Evolutionary conservation across 1,139 yeast species (phyloP).

Genomic region (Scheffersomyces stambukii): DNA sequence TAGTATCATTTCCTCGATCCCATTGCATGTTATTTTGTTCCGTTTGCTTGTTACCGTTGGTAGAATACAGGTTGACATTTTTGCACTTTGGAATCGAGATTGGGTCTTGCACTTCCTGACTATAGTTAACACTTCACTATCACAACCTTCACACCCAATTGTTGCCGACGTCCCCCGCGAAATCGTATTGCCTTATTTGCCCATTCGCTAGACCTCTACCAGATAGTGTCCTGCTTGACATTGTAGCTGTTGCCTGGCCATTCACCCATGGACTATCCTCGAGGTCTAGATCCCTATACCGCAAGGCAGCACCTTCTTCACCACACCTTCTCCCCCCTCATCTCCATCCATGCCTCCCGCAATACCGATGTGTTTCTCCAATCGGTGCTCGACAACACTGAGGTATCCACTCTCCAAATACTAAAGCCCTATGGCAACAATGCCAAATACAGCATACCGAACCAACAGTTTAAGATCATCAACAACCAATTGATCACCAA

Average conservation of each 20-base stretch:
- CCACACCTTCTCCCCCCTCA: conserved; percentile 54
- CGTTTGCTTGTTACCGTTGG: no score
- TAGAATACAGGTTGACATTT: no score
- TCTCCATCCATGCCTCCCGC: conserved; percentile 51
- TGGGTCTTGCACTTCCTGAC: no score
- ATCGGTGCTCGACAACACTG: conserved; percentile 23
- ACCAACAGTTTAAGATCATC: conserved; percentile 35
- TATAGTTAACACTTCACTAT: no score
- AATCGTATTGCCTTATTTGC: no score
- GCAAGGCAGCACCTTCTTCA: conserved; percentile 43
- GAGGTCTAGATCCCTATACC: conserved; percentile 38
- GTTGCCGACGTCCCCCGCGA: no score
- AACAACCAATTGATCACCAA: conserved; percentile 42
- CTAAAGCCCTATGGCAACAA: conserved; percentile 45
- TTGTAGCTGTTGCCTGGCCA: conserved; percentile 2
- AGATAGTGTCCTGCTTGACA: conserved; percentile 4
- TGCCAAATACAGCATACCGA: conserved; percentile 36
- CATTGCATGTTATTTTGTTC: no score
- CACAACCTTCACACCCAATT: no score
- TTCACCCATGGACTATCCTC: conserved; percentile 25
- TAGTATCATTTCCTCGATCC: no score
- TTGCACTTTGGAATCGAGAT: no score
- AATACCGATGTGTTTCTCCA: conserved; percentile 47
- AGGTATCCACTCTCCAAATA: conserved; percentile 30
- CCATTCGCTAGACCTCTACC: no score